Conservation (phyloP, 139 green algal species). For the Auxenochlorella pyrenoidosa region DNA sequence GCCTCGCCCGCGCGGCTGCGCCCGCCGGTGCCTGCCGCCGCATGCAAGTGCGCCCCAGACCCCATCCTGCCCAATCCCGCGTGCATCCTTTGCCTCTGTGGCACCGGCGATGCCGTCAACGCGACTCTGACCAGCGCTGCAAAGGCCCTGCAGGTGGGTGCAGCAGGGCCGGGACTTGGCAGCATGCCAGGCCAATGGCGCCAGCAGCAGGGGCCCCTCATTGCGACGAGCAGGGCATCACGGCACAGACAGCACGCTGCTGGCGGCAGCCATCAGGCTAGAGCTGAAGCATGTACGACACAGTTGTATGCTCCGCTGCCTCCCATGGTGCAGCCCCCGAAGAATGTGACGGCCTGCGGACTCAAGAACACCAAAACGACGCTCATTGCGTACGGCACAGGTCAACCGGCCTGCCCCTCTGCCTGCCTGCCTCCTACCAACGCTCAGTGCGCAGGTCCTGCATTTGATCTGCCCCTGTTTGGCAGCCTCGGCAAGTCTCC, state of each 20-base stretch:
- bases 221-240: too few species aligned
- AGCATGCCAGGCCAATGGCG: too few species aligned
- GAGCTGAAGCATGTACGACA: too few species aligned
- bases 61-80: not conserved
- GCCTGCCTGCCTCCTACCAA: not conserved
- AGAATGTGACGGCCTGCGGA: not conserved
- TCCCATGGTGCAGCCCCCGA: not conserved
- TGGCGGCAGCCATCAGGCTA: too few species aligned
- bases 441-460: too few species aligned
- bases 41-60: not conserved
- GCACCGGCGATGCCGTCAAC: not conserved
- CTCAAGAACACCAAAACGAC: not conserved
- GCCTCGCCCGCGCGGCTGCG: not conserved
- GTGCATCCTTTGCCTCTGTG: not conserved
- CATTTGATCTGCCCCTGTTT: too few species aligned
- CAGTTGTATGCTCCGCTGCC: too few species aligned
- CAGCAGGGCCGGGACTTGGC: too few species aligned
- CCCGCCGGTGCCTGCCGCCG: not conserved
- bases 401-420: not conserved
- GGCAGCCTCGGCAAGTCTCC: too few species aligned
- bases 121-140: not conserved
- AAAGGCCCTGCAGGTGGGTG: too few species aligned
- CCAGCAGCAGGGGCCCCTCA: too few species aligned
- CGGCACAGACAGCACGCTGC: too few species aligned
- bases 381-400: not conserved